Evolutionary conservation across 1,284 basidiomycete genomes (phyloP).

Genomic region (Ustilago crameri): DNA sequence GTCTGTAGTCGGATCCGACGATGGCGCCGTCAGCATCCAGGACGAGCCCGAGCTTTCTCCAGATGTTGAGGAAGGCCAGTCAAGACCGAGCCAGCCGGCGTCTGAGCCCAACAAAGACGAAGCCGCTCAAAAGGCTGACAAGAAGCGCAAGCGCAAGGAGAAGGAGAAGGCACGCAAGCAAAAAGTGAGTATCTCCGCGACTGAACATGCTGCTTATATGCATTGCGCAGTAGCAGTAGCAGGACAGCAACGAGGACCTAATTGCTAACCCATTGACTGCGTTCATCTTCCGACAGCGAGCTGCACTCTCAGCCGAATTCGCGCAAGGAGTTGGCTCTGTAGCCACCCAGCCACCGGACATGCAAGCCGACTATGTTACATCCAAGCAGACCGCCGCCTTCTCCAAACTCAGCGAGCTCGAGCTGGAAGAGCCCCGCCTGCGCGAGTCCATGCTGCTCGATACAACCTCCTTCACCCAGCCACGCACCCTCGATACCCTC

Average conservation of each 20-base stretch:
- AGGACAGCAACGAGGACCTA: not conserved
- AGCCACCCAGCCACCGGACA: conserved; percentile 46
- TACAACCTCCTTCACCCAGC: conserved; percentile 30
- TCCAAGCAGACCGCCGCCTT: conserved; percentile 49
- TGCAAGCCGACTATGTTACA: conserved; percentile 62
- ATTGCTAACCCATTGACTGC: not conserved
- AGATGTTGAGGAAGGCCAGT: not conserved
- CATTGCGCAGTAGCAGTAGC: not conserved
- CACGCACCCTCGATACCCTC: conserved; percentile 31
- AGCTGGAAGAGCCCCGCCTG: conserved; percentile 57
- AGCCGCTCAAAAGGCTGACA: conserved; percentile 49
- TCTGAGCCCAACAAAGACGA: conserved; percentile 30
- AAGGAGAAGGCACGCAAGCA: conserved; percentile 54
- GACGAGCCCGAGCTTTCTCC: conserved; percentile 24
- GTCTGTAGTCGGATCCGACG: conserved; percentile 37
- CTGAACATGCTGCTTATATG: not conserved
- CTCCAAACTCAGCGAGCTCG: conserved; percentile 56
- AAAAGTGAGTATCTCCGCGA: conserved; percentile 33
- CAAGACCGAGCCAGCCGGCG: not conserved
- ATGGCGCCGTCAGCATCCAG: conserved; percentile 40
- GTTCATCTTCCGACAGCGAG: conserved; percentile 25
- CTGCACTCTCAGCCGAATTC: conserved; percentile 43
- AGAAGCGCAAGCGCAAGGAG: conserved; percentile 56
- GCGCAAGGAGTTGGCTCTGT: conserved; percentile 41
- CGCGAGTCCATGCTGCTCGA: conserved; percentile 48